Evolutionary conservation across 2,329 filamentous ascomycete genomes (phyloP), one percentile per base, ranked within the genome.

Genomic region (Chaetomium olivaceum): DNA sequence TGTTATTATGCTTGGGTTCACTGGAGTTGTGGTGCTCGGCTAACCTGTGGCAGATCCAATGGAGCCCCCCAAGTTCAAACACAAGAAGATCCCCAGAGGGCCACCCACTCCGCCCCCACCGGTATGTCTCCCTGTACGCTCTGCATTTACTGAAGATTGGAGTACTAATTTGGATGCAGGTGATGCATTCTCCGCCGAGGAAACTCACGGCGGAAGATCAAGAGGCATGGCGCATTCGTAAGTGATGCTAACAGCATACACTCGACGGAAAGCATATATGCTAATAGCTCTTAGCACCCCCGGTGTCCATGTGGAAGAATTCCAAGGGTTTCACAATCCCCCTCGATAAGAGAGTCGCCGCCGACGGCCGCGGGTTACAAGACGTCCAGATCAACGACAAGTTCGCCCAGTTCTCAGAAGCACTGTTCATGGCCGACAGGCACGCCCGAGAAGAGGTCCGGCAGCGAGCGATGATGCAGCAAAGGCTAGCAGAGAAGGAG

Each of bases 251-350:
- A 8, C 14, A n/a, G n/a, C n/a, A n/a, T 61, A 46, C 11, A 27
- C 4, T 27, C 36, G 0, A 1, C 33, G 2, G 2, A 14, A 46
- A 9, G 25, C n/a, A 8, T 2, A 33, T 14, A 62, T 6, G 29
- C 64, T 68, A 51, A 64, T 59, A 36, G 19, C 4, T 36, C 33
- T 52, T 83, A 55, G 83, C 83, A 0, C 93, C 94, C 2, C 91
- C 94, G 0, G 89, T 99, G 1, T 96, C 92, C 23, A 98, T 98
- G 78, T 99, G 95, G 95, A 99, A 99, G 85, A 99, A 99, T 77
- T 92, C 94, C 0, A 98, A 98, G 81, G 95, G 95, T 73, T 99
- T 97, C 75, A 99, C 95, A 0, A 92, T 99, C 0, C 92, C 95
- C 0, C 79, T 99, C 60, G 95, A 99, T 77, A 99, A 99, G 82